phyloP scores from a whole-genome alignment of 495 filamentous ascomycete species.

The Penicillium turbatum region DNA sequence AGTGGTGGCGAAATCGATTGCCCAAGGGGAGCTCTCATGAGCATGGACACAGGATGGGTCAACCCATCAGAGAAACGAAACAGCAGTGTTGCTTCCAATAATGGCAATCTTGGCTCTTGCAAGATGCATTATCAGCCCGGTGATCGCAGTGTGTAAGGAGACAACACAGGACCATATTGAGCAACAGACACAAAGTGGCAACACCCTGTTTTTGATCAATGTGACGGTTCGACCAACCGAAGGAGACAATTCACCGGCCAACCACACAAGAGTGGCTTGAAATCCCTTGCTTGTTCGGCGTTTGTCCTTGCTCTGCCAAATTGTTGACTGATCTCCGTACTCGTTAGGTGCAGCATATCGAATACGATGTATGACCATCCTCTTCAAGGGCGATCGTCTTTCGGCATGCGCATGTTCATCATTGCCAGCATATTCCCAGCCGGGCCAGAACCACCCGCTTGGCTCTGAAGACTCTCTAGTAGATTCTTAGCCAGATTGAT shows the following conservation, averaged over 20 bases:
- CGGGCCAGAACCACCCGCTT: slow-evolving; percentile 78
- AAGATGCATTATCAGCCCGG: not conserved
- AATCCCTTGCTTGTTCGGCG: not conserved
- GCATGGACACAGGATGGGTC: not conserved
- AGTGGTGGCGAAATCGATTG: not conserved
- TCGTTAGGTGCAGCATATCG: too few relatives aligned
- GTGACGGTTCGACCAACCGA: not conserved
- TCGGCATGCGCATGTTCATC: slow-evolving; percentile 76
- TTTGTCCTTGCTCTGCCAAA: not conserved
- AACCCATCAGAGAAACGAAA: not conserved
- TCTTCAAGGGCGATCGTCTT: slow-evolving; percentile 55
- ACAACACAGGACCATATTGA: not conserved
- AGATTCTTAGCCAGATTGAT: slow-evolving; percentile 87
- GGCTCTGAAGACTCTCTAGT: slow-evolving; percentile 85
- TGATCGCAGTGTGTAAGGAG: not conserved
- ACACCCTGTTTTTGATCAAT: not conserved
- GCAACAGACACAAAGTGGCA: not conserved
- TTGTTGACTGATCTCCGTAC: not conserved
- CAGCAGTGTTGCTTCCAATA: not conserved
- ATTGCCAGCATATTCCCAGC: slow-evolving; percentile 78
- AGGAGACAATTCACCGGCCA: not conserved
- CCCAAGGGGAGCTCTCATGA: not conserved
- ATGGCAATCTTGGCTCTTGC: not conserved
- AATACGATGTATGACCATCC: not conserved
- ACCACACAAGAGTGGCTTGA: not conserved